Base-by-base conservation (phyloP, 805 yeast genomes). In the Metschnikowia vanudenii region DNA sequence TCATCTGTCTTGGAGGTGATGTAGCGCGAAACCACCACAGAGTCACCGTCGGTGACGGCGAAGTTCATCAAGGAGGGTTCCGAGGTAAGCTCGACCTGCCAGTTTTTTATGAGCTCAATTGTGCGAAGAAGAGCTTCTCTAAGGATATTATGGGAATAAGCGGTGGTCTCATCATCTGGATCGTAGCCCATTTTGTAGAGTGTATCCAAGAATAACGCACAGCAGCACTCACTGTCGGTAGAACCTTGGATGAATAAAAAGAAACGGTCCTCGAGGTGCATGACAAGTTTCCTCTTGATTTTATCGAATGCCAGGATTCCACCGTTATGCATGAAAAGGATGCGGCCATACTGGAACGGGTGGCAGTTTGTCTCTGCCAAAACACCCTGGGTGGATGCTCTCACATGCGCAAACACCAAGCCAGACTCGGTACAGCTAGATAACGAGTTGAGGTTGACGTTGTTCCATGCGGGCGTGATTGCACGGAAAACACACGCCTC, bases 241-340 rank as follows among this genome's bases (percentile, higher is more conserved):
- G 95, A 81, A 1, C 99, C 99, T 62, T 94, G 97, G 36, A 94
- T 80, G 37, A 73, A 75, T 18, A 87, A 68, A 60, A 94, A 88
- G 63, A 80, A 94, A 54, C 84, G 82, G 62, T 94, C 97, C 35
- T 80, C 80, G 37, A 94, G 73, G 61, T 86, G 88, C 54, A 79
- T 75, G 29, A 89, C 75, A 36, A 94, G 71, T 48, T 67, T 76
- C 49, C 94, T 77, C 67, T 94, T 94, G 56, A 94, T 86, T 53
- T 69, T 68, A 44, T 73, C 64, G 63, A 92, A 94, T 49, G 81
- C 80, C 10, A 91, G 75, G 19, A 94, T 80, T 0, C 88, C 94
- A 26, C 99, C 99, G 67, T 94, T 94, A 67, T 94, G 99, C 99
- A 94, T 94, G 63, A 94, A 94, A 85, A 92, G 86, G 39, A 92